Evolutionary conservation across 1,284 basidiomycete genomes (phyloP), one percentile per base, ranked within the genome.

Genomic region (Hemileia vastatrix): DNA sequence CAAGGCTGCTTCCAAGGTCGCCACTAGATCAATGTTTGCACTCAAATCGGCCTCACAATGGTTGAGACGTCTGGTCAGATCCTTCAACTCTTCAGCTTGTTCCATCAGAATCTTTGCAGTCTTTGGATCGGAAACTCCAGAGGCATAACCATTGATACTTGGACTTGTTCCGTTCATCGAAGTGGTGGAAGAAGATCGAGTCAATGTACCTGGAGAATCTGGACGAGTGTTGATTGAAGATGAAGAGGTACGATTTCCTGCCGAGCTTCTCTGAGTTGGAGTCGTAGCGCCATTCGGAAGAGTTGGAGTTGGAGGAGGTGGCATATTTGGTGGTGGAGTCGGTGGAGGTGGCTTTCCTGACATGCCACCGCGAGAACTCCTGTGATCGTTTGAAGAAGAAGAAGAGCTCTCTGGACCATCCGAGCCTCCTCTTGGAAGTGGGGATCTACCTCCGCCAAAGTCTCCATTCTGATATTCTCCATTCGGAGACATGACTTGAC

Each of bases 11-110:
- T 91, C 88, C 24, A 92, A 79, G 13, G 85, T 87, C 64, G 79
- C 82, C 65, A 92, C 89, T 60, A 93, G 82, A 74, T 94, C 90
- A 81, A 92, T 90, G 73, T 93, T 90, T 57, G 88, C 86, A 70
- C 91, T 88, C 63, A 94, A 79, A 76, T 94, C 90, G 65, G 82
- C 84, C 77, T 94, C 90, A 73, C 90, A 92, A 76, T 93, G 91
- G 27, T 84, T 84, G 58, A 94, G 77, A 77, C 92, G 90, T 77
- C 91, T 90, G 77, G 90, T 90, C 61, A 94, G 81, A 33, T 86
- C 90, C 78, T 89, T 87, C 79, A 93, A 90, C 63, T 73, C 70
- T 53, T 72, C 71, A 1, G 67, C 66, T 59, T 73, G 70, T 45
- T 73, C 71, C 1, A 65, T 61, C 13, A 72, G 55, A 18, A 72